Base-by-base conservation (phyloP, 2,329 filamentous ascomycete species). In the Fusarium multiceps region DNA sequence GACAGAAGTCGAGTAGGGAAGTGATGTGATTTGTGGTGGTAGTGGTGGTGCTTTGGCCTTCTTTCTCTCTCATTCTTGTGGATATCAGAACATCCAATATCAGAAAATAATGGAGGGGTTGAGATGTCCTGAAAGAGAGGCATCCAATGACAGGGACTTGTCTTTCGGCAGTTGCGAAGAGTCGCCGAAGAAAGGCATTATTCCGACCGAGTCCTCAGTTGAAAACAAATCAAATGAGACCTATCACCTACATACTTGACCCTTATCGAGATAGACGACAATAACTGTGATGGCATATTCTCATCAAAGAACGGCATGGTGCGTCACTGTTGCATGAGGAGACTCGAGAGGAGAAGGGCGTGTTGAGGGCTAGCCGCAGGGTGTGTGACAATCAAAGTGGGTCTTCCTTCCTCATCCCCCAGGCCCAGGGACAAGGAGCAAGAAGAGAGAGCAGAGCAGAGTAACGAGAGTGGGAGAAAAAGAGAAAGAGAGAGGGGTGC, bases 181-280 rank as follows among this genome's bases (percentile, higher is more conserved):
- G 30, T 14, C 27, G 27, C 46, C 46, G n/a, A 48, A 48, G 46
- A 48, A 48, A 48, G 46, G 46, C 46, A 48, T 48, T 48, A 28
- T 48, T 32, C 46, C 46, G 27, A 30, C 20, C 27, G 30, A 21
- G n/a, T 48, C 34, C 10, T 37, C 18, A 37, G 34, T 37, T n/a
- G 34, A 37, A 37, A 37, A n/a, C n/a, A 32, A 32, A 30, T 32
- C 27, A 21, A 48, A 48, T 32, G 27, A 48, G 46, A 48, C 27
- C 20, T 20, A 48, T 48, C 46, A 32, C 46, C 14, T 48, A 48
- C 27, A 48, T 47, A 30, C 46, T 30, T 32, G 23, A 14, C 46
- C 46, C 46, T 48, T 48, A 48, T 48, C 46, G 46, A 48, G 46
- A 48, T 48, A 48, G 46, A 48, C 46, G 46, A 48, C 46, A 48